Conservation (phyloP, 2,329 filamentous ascomycete species). For the Ambrosiella beaveri region DNA sequence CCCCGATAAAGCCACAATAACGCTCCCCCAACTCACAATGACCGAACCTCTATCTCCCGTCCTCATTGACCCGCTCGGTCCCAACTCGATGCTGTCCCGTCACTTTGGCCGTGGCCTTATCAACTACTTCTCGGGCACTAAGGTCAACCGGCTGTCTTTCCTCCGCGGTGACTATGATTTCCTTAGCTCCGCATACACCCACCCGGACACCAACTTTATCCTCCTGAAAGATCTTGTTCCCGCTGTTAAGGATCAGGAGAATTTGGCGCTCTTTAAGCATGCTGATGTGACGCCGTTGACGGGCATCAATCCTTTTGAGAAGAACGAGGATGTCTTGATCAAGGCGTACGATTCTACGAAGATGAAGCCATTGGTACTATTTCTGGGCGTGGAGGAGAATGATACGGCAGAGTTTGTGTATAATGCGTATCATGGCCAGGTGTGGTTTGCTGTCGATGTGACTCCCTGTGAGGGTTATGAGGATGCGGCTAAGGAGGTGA, state of each 20-base stretch:
- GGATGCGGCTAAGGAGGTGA: conserved; percentile 38
- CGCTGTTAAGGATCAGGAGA: conserved; percentile 35
- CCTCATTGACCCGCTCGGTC: conserved; percentile 21
- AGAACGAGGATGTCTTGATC: conserved; percentile 55
- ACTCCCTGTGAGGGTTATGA: conserved; percentile 51
- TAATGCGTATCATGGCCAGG: conserved; percentile 53
- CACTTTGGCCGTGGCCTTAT: conserved; percentile 65
- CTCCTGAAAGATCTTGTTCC: conserved; percentile 66
- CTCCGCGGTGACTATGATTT: conserved; percentile 55
- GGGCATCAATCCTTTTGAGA: conserved; percentile 51
- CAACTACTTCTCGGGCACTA: conserved; percentile 71
- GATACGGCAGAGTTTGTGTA: conserved; percentile 34
- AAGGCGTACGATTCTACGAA: conserved; percentile 55
- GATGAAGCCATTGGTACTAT: conserved; percentile 56
- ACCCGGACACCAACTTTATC: conserved; percentile 53
- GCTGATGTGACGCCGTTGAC: conserved; percentile 54
- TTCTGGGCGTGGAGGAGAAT: conserved; percentile 65
- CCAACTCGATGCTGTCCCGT: conserved; percentile 49
- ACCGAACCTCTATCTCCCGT: neutral
- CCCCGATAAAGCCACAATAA: neutral
- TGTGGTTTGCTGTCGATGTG: conserved; percentile 81
- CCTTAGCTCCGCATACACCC: conserved; percentile 46
- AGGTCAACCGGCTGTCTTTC: conserved; percentile 65
- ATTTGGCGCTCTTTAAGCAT: conserved; percentile 51
- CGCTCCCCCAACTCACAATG: neutral